Evolutionary conservation across 108 stramenopile genomes (phyloP).

Genomic region (Aureococcus anophagefferens): DNA sequence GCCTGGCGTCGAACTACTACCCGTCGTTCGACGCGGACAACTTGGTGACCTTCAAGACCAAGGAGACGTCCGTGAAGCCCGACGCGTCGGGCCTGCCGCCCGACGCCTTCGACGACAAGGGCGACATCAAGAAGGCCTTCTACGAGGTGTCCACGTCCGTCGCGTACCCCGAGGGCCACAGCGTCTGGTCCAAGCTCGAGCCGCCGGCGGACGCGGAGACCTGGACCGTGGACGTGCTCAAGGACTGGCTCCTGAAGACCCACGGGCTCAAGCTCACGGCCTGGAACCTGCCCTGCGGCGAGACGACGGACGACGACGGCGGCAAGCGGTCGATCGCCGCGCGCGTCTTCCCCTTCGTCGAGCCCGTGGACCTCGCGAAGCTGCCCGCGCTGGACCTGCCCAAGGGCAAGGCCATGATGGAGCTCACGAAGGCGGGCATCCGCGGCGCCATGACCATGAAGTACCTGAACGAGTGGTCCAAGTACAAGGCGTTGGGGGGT

Average conservation of each 20-base stretch:
- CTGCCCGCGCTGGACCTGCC: background rate
- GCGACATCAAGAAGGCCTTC: background rate
- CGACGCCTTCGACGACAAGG: background rate
- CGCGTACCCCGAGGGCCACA: background rate
- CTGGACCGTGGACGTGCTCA: background rate
- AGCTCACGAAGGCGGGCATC: background rate
- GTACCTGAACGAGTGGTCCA: background rate
- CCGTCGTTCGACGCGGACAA: background rate
- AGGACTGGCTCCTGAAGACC: background rate
- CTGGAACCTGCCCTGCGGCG: background rate
- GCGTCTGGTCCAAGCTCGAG: background rate
- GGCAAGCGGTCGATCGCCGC: too few relatives aligned
- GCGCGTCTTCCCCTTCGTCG: too few relatives aligned
- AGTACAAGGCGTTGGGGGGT: background rate
- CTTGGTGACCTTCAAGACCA: background rate
- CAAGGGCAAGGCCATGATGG: background rate
- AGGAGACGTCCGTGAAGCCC: background rate
- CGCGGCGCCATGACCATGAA: background rate
- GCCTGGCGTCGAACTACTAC: background rate
- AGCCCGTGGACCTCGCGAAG: background rate
- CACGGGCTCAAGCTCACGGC: background rate
- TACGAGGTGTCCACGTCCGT: background rate
- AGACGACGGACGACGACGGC: too few relatives aligned
- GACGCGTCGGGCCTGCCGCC: background rate
- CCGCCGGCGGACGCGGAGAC: background rate